These are phyloP conservation scores for Cladosporium sp. DNA, from an alignment of 2,329 filamentous ascomycete species.

Conservation along the genomic window DNA sequence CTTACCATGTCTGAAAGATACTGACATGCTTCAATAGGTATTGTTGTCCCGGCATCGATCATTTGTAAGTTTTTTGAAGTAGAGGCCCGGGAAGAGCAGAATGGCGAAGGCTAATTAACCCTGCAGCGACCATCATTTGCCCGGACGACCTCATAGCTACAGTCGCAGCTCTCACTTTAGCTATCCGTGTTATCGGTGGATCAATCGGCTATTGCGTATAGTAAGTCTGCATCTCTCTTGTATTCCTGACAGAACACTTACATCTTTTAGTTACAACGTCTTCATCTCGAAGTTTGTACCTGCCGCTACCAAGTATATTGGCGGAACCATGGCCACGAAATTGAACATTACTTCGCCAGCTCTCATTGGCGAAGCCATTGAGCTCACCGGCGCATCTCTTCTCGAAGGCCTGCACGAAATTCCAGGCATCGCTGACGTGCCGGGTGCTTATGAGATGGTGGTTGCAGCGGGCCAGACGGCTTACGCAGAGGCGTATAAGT, in stretches of 20 bases:
- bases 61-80: conserved; percentile 36
- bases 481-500: conserved; percentile 27
- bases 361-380: conserved; percentile 48
- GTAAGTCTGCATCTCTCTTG: conserved; percentile 25
- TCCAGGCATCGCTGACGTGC: conserved; percentile 50
- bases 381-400: conserved; percentile 50
- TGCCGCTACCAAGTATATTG: conserved; percentile 45
- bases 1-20: too few relatives aligned
- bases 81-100: too few relatives aligned
- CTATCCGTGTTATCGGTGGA: conserved; percentile 65
- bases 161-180: conserved; percentile 61
- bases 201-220: conserved; percentile 48
- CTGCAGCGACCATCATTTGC: conserved; percentile 57
- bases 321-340: conserved; percentile 44
- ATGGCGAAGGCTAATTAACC: background rate
- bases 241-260: conserved; percentile 24
- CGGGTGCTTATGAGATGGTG: conserved; percentile 27
- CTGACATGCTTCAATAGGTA: conserved; percentile 24
- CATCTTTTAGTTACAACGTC: conserved; percentile 42
- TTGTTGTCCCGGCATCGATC: conserved; percentile 63
- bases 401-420: conserved; percentile 45
- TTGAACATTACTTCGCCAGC: conserved; percentile 44
- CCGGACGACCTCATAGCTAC: conserved; percentile 67
- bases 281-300: conserved; percentile 44
- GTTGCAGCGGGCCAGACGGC: conserved; percentile 23